phyloP scores from a whole-genome alignment of 768 basidiomycete species.

The Cystobasidium tubakii region DNA sequence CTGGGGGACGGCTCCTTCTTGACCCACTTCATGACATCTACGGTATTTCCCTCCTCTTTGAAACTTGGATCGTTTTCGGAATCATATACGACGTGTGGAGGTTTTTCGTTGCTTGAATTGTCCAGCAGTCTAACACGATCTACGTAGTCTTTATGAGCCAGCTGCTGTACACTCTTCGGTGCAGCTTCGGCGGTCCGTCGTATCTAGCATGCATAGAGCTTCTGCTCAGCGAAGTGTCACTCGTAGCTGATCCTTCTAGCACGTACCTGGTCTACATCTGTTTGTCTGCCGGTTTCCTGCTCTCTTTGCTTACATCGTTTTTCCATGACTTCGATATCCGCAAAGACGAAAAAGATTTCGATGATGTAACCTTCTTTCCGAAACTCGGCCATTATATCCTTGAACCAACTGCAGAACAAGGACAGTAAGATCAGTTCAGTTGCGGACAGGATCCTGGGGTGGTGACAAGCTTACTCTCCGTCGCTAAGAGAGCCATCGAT shows the following conservation, averaged over 20 bases:
- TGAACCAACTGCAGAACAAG: slow-evolving; percentile 39
- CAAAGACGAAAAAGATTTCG: slow-evolving; percentile 47
- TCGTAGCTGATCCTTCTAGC: neutral
- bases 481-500: slow-evolving; percentile 46
- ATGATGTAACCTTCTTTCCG: slow-evolving; percentile 41
- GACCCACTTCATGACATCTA: slow-evolving; percentile 18
- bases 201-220: slow-evolving; percentile 38
- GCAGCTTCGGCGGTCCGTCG: slow-evolving; percentile 32
- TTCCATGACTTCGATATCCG: slow-evolving; percentile 44
- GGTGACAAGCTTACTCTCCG: slow-evolving; percentile 29
- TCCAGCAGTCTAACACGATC: slow-evolving; percentile 45
- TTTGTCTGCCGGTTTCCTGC: slow-evolving; percentile 44
- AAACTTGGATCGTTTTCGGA: slow-evolving; percentile 44
- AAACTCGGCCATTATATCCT: slow-evolving; percentile 42
- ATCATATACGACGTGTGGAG: slow-evolving; percentile 45
- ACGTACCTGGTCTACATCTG: slow-evolving; percentile 14
- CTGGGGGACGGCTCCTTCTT: neutral
- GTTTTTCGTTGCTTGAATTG: slow-evolving; percentile 44
- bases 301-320: slow-evolving; percentile 43
- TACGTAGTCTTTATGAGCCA: slow-evolving; percentile 38
- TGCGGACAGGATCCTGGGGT: too few relatives aligned
- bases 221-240: neutral
- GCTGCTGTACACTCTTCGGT: slow-evolving; percentile 38
- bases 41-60: slow-evolving; percentile 16
- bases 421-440: too few relatives aligned